Evolutionary conservation across 2,329 filamentous ascomycete species (phyloP).

Genomic region (Colletotrichum salicis): DNA sequence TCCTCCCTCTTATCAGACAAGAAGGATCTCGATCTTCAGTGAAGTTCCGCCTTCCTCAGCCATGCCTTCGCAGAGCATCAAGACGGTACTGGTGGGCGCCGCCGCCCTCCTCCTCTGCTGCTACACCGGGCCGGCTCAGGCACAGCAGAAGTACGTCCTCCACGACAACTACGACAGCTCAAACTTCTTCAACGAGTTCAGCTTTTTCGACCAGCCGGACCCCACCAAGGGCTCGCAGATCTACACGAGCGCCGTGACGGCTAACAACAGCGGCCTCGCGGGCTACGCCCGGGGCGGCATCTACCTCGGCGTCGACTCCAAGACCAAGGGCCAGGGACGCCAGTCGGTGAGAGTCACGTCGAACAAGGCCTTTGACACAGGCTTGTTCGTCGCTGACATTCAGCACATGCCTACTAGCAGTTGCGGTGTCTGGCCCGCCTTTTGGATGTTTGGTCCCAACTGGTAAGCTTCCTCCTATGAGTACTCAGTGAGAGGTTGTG

Average conservation of each 20-base stretch:
- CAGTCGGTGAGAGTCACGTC: constrained; percentile 76
- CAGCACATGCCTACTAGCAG: constrained; percentile 78
- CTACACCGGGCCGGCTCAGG: constrained; percentile 39
- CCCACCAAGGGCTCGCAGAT: constrained; percentile 81
- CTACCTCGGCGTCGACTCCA: constrained; percentile 77
- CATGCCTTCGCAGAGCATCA: constrained; percentile 29
- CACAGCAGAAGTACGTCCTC: constrained; percentile 53
- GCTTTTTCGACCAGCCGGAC: constrained; percentile 68
- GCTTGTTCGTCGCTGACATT: constrained; percentile 79
- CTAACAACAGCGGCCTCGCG: constrained; percentile 68
- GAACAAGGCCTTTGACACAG: constrained; percentile 72
- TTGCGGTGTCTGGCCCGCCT: constrained; percentile 82
- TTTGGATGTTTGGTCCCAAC: constrained; percentile 73
- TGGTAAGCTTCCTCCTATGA: constrained; percentile 57
- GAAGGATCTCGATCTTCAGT: constrained; percentile 1
- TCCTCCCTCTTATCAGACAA: not conserved
- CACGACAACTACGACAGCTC: constrained; percentile 58
- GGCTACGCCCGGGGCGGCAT: constrained; percentile 65
- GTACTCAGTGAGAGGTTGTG: not conserved
- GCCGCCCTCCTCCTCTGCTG: constrained; percentile 20
- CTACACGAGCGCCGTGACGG: constrained; percentile 70
- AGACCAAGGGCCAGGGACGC: constrained; percentile 69
- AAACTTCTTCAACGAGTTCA: constrained; percentile 68
- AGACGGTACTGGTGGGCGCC: constrained; percentile 26
- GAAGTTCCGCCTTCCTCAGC: not conserved